Conservation (phyloP, 192 early-diverging fungal genomes). For the Mortierella antarctica region DNA sequence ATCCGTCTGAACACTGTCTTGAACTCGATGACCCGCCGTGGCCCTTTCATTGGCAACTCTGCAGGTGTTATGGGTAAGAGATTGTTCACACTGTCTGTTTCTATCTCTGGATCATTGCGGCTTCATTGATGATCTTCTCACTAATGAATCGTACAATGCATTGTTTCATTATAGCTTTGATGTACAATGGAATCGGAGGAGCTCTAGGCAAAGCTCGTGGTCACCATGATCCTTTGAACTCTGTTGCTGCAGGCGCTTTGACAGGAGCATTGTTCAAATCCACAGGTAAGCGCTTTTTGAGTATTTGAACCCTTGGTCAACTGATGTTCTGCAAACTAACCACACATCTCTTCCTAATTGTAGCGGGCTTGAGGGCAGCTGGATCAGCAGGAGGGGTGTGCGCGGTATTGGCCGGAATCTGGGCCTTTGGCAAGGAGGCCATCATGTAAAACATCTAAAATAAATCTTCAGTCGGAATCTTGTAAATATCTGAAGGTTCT, state of each 20-base stretch:
- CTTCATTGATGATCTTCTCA: not conserved
- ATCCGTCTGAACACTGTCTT: constrained; percentile 84
- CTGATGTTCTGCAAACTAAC: not conserved
- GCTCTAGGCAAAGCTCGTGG: constrained; percentile 70
- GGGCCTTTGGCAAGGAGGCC: constrained; percentile 54
- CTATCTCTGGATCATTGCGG: not conserved
- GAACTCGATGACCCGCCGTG: constrained; percentile 85
- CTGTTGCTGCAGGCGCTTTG: constrained; percentile 75
- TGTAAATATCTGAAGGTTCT: too few relatives aligned
- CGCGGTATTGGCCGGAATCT: constrained; percentile 65
- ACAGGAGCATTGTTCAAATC: constrained; percentile 82
- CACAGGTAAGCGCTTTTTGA: constrained; percentile 51
- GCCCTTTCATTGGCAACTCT: constrained; percentile 85
- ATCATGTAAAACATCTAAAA: constrained; percentile 17
- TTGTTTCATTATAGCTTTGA: constrained; percentile 60
- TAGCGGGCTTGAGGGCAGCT: constrained; percentile 67
- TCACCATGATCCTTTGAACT: constrained; percentile 72
- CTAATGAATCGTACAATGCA: not conserved
- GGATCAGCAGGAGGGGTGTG: constrained; percentile 65
- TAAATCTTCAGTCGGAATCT: too few relatives aligned
- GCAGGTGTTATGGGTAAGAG: constrained; percentile 70
- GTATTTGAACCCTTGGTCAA: not conserved
- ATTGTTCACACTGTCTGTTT: not conserved
- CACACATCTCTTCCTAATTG: not conserved
- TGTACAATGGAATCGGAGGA: constrained; percentile 80